Base-by-base conservation (phyloP, 108 stramenopile genomes). In the Epithemia pelagica region DNA sequence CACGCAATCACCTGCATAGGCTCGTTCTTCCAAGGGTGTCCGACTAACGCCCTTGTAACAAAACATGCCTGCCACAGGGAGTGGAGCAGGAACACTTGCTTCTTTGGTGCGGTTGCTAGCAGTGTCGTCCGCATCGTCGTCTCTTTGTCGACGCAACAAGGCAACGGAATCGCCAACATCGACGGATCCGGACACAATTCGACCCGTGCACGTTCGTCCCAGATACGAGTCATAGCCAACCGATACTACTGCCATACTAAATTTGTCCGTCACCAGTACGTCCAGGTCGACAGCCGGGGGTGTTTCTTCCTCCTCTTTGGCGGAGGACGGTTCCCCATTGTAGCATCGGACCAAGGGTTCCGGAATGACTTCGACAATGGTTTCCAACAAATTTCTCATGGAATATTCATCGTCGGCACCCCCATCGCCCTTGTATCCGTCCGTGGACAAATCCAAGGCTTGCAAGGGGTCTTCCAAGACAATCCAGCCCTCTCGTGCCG, bases 1-100 rank as follows among this genome's bases (percentile, higher is more conserved):
- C 0, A 99, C 95, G 70, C 97, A 94, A 65, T 99, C 98, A 18
- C 98, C 98, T 1, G 97, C 96, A 52, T 60, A 71, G 0, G 96
- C 96, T 56, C 86, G 62, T 10, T 75, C 76, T 7, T 92, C 77
- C 54, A 91, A 79, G 5, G 94, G 72, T 7, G 74, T 76, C 53
- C 93, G 61, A 19, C 79, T 78, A 15, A 91, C 81, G 0, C 93
- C 93, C 58, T 82, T 65, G 62, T 89, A 87, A 54, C 84, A 88
- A 74, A 89, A 94, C 3, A 94, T 68, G 21, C 89, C 92, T 10
- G 84, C 59, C 1, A 94, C 63, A 2, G 76, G 54, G 26, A 74
- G 69, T 2, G 67, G 29, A 37, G 58, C 29, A 32, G 23, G 29
- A 27, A 27, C 18, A 52, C 37, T 20, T 2, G 28, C 31, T 52